Conservation (phyloP, 2,329 filamentous ascomycete genomes). For the Biscogniauxia sp. region DNA sequence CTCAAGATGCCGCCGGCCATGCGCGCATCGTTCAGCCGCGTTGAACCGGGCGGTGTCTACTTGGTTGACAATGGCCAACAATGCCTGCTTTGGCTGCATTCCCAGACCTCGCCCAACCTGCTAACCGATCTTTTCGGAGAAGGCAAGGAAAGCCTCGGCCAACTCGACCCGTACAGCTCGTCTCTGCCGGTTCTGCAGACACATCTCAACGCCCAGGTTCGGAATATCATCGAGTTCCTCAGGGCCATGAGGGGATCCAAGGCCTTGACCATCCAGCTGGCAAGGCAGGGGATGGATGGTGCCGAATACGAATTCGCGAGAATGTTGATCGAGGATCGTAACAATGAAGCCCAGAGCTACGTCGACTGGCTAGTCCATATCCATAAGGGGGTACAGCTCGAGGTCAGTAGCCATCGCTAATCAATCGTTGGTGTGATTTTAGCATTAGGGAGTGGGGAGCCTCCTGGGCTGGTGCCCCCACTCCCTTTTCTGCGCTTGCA, state of each 20-base stretch:
- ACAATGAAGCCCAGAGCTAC: constrained; percentile 96
- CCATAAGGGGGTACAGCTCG: constrained; percentile 88
- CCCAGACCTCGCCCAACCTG: constrained; percentile 88
- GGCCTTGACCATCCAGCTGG: constrained; percentile 83
- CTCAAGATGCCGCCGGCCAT: constrained; percentile 78
- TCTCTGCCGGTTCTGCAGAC: constrained; percentile 82
- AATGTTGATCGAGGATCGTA: constrained; percentile 87
- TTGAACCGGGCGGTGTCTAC: constrained; percentile 92
- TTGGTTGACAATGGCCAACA: constrained; percentile 93
- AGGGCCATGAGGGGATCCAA: constrained; percentile 79
- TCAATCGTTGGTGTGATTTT: neutral
- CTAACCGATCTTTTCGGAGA: constrained; percentile 87
- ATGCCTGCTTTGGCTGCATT: constrained; percentile 88
- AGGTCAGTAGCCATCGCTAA: constrained; percentile 52
- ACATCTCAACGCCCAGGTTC: constrained; percentile 89
- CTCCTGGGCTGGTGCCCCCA: neutral
- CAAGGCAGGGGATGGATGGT: constrained; percentile 87
- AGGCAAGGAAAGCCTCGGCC: constrained; percentile 66
- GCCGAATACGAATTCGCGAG: constrained; percentile 96
- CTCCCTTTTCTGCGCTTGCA: constrained; percentile 5
- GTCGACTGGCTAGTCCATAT: constrained; percentile 98
- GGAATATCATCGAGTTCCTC: constrained; percentile 89
- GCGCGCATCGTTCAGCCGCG: constrained; percentile 79
- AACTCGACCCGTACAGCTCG: constrained; percentile 77
- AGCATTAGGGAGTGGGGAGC: neutral